A percentile compares a stretch with the other conserved stretches of the same genome.
Conservation (phyloP, 2,329 filamentous ascomycete species). For the Fusarium buxicola region DNA sequence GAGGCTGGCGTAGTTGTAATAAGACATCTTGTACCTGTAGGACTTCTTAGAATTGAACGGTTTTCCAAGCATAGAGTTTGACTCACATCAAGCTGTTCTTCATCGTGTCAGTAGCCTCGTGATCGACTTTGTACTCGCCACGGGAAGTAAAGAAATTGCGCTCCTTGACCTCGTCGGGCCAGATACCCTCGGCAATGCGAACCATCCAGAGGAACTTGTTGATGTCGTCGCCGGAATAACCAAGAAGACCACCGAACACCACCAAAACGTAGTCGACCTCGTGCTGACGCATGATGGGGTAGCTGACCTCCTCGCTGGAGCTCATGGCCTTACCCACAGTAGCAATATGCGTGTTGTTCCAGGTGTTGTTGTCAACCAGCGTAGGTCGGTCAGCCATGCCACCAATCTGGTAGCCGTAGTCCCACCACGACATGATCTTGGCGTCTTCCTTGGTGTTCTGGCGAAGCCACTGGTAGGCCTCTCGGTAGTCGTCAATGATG, state of each 20-base stretch:
- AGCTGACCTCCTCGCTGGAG: slow-evolving; percentile 96
- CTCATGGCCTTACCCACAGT: slow-evolving; percentile 99
- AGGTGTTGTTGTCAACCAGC: slow-evolving; percentile 99
- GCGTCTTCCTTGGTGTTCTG: slow-evolving; percentile 96
- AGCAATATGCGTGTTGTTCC: slow-evolving; percentile 99
- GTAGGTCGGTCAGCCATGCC: slow-evolving; percentile 99
- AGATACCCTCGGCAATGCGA: slow-evolving; percentile 97
- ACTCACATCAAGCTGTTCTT: slow-evolving; percentile 98
- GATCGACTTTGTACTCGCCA: slow-evolving; percentile 95
- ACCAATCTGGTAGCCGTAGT: slow-evolving; percentile 99
- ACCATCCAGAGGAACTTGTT: slow-evolving; percentile 99
- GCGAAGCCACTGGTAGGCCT: slow-evolving; percentile 99
- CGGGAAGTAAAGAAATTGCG: slow-evolving; percentile 93
- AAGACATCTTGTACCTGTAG: slow-evolving; percentile 98
- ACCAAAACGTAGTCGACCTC: slow-evolving; percentile 99
- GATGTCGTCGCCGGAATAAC: slow-evolving; percentile 98
- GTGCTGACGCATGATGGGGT: slow-evolving; percentile 97
- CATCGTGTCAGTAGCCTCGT: slow-evolving; percentile 95
- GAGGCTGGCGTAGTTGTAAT: slow-evolving; percentile 94
- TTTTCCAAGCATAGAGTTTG: neutral
- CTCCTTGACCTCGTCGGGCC: slow-evolving; percentile 99
- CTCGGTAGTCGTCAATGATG: slow-evolving; percentile 99
- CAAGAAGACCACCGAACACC: slow-evolving; percentile 94
- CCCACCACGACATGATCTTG: slow-evolving; percentile 99
- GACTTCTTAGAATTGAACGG: slow-evolving; percentile 22